phyloP scores from a whole-genome alignment of 352 stramenopile species.

The Albugo laibachii region DNA sequence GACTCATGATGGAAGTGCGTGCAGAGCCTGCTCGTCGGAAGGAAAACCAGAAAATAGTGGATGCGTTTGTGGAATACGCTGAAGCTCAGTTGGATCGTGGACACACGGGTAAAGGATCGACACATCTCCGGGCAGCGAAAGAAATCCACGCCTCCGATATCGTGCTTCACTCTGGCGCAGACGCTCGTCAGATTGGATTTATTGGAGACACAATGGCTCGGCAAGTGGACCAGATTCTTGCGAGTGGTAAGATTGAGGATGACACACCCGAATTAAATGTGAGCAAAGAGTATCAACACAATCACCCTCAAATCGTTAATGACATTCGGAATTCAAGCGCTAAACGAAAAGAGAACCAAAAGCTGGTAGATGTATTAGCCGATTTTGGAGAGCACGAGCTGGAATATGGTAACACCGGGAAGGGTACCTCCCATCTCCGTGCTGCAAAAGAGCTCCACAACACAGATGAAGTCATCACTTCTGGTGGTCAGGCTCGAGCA shows the following conservation, averaged over 20 bases:
- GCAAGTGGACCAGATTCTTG: conserved; percentile 39
- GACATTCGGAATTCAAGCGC: conserved; percentile 22
- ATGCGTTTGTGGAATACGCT: conserved; percentile 47
- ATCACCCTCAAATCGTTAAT: conserved; percentile 19
- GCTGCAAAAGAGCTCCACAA: conserved; percentile 43
- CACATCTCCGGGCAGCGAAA: conserved; percentile 39
- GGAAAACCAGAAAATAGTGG: conserved; percentile 56
- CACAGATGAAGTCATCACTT: conserved; percentile 22
- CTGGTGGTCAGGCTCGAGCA: conserved; percentile 19
- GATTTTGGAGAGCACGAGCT: conserved; percentile 56
- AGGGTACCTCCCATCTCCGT: conserved; percentile 43
- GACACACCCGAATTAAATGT: conserved; percentile 20
- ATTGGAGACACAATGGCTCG: conserved; percentile 32
- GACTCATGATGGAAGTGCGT: conserved; percentile 29
- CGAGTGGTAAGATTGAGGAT: conserved; percentile 29
- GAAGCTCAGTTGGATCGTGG: conserved; percentile 29
- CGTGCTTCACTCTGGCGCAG: conserved; percentile 19
- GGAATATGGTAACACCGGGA: conserved; percentile 44
- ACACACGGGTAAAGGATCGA: conserved; percentile 55
- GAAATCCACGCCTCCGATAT: conserved; percentile 30
- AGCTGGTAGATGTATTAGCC: conserved; percentile 32
- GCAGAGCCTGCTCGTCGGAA: conserved; percentile 17
- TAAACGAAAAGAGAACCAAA: conserved; percentile 36
- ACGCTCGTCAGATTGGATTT: conserved; percentile 21
- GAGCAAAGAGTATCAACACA: conserved; percentile 14